phyloP scores from a whole-genome alignment of 768 basidiomycete genomes.

The Sarcodon sp. region DNA sequence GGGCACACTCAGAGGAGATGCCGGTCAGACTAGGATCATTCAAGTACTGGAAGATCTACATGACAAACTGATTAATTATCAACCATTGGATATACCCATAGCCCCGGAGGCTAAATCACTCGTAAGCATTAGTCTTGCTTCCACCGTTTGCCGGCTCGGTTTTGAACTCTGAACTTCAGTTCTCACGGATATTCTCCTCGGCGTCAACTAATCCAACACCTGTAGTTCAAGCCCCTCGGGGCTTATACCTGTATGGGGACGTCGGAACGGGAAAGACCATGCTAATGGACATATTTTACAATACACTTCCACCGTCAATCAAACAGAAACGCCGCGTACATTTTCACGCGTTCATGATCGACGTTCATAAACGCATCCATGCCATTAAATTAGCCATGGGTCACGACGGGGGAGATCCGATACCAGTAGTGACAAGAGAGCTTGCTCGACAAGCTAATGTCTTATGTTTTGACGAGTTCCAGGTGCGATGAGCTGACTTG shows the following conservation, averaged over 20 bases:
- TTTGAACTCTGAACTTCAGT: background rate
- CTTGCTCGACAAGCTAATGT: conserved; percentile 76
- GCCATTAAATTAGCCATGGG: conserved; percentile 66
- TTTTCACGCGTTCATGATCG: conserved; percentile 99
- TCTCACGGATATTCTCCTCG: background rate
- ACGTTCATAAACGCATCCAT: conserved; percentile 90
- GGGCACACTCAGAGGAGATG: conserved; percentile 57
- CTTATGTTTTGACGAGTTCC: conserved; percentile 96
- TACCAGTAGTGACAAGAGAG: conserved; percentile 78
- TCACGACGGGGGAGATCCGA: conserved; percentile 62
- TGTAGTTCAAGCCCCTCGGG: conserved; percentile 49
- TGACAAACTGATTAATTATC: conserved; percentile 53
- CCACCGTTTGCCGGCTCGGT: background rate
- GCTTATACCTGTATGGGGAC: conserved; percentile 91
- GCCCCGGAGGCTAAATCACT: conserved; percentile 17
- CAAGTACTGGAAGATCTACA: conserved; percentile 72
- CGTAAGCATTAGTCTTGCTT: conserved; percentile 12
- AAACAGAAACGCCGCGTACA: conserved; percentile 80
- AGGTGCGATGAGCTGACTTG: conserved; percentile 35
- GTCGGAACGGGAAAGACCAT: conserved; percentile 98
- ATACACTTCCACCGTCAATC: conserved; percentile 57
- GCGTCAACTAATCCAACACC: background rate
- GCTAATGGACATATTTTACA: conserved; percentile 98
- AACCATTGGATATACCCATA: conserved; percentile 51
- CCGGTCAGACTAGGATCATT: conserved; percentile 78